A percentile compares a stretch with the other conserved stretches of the same genome.
Conservation (phyloP, 305 asterid species). For the Fraxinus baroniana region DNA sequence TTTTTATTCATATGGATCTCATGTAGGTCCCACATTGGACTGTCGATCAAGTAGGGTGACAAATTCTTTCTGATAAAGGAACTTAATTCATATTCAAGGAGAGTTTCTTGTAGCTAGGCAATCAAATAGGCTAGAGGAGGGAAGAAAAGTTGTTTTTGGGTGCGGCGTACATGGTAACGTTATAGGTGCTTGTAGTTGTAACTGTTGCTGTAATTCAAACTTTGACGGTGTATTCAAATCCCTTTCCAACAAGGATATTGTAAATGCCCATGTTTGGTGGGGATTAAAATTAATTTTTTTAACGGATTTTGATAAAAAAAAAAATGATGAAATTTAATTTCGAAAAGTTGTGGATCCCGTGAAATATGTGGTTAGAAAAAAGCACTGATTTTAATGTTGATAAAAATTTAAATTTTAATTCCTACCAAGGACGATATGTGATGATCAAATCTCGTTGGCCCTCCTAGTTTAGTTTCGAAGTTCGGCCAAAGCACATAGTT, state of each 20-base stretch:
- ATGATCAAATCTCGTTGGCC: background rate
- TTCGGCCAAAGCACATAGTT: background rate
- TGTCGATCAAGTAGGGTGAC: background rate
- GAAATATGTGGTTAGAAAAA: no score
- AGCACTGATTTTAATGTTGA: no score
- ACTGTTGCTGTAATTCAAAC: background rate
- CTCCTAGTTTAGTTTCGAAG: background rate
- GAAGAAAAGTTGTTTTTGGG: background rate
- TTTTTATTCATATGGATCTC: background rate
- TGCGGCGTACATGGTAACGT: background rate
- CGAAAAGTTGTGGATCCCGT: no score
- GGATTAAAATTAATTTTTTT: no score
- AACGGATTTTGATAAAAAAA: no score
- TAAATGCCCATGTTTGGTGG: background rate
- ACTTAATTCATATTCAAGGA: background rate
- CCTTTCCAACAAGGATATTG: background rate
- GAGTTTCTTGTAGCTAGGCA: background rate
- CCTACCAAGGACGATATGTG: background rate
- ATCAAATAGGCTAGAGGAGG: background rate
- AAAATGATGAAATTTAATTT: no score
- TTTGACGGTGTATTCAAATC: background rate
- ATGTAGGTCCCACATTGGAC: background rate
- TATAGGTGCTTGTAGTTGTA: background rate
- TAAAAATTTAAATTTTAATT: no score
- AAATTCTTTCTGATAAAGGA: no score